phyloP scores from a whole-genome alignment of 495 filamentous ascomycete species.

The Xylaria acuta region DNA sequence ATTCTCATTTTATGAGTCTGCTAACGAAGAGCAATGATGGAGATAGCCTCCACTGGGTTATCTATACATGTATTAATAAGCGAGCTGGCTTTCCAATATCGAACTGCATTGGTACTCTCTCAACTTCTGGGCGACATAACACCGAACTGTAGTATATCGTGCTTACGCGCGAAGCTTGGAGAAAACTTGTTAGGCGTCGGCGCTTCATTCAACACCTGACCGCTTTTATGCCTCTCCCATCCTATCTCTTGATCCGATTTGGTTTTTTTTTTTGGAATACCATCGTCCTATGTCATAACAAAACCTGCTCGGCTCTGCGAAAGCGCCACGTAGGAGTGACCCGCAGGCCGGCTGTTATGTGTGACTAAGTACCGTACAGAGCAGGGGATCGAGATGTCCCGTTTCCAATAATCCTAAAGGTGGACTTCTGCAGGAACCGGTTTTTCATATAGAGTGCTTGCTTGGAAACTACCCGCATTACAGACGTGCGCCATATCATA shows the following conservation, averaged over 20 bases:
- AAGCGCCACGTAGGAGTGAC: slow-evolving; percentile 5
- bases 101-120: not conserved
- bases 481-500: not conserved
- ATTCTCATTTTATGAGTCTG: not conserved
- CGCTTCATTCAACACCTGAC: not conserved
- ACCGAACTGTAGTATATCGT: not conserved
- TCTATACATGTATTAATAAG: not conserved
- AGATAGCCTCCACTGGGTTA: not conserved
- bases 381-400: not conserved
- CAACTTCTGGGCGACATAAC: not conserved
- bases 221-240: not conserved
- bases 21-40: not conserved
- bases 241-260: too few relatives aligned
- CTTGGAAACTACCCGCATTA: not conserved
- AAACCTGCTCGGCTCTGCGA: not conserved
- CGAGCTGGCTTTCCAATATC: not conserved
- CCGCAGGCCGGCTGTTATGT: not conserved
- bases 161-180: not conserved
- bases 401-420: not conserved
- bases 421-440: not conserved
- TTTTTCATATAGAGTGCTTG: not conserved
- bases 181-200: not conserved
- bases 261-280: not conserved
- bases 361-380: not conserved
- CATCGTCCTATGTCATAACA: not conserved